Evolutionary conservation across 1,284 basidiomycete species (phyloP), one percentile per base, ranked within the genome.

Genomic region (Trametes versicolor): DNA sequence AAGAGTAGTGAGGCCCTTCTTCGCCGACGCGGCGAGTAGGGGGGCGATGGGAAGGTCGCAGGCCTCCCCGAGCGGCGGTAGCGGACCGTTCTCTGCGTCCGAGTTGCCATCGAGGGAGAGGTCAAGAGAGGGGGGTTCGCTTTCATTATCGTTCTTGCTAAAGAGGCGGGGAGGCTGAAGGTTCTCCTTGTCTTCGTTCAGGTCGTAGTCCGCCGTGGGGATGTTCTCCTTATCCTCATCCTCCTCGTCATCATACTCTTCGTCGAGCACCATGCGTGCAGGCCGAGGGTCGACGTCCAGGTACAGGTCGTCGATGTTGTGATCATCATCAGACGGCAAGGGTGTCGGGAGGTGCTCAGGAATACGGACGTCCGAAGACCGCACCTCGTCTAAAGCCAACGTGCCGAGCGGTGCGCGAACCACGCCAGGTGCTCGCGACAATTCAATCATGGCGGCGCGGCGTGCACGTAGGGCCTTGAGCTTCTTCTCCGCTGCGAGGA

Each of bases 401-500:
- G 59, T 68, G 0, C 71, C 70, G 19, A 75, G 68, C 13, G 72
- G 73, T 17, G 66, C 69, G 37, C 71, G 70, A 9, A 43, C 32
- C 8, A 53, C 60, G 23, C 60, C 62, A 5, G 54, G 61, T 3
- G 65, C 65, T 8, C 63, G 57, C 7, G 68, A 66, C 25, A 59
- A 59, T 55, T 58, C 65, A 23, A 36, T 58, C 39, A 51, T 62
- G 29, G 29, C 29, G 29, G 48, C 54, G 23, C 58, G 63, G 32
- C 57, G 58, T 39, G 65, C 64, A 7, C 76, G 69, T 19, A 72
- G 63, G 3, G 68, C 71, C 69, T 79, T 81, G 52, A 83, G 59
- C 23, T 76, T 75, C 32, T 75, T 71, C 70, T 84, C 83, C 0
- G 78, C 75, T 9, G 79, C 81, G 21, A 82, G 67, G 29, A 83